These are phyloP conservation scores for Choricystis sp. DNA, from an alignment of 139 green algal species.

Conservation along the genomic window DNA sequence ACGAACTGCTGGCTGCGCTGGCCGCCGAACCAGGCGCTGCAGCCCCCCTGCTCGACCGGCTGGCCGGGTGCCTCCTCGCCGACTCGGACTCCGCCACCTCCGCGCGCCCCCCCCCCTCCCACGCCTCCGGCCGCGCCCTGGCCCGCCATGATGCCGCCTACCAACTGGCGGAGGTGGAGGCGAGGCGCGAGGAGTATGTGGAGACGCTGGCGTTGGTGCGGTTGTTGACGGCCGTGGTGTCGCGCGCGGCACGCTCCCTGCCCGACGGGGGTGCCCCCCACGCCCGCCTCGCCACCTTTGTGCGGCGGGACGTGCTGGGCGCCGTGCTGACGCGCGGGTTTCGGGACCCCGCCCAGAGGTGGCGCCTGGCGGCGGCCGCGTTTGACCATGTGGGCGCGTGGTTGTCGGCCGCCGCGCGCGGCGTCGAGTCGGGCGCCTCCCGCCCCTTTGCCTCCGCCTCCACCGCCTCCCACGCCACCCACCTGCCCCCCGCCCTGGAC, in stretches of 20 bases:
- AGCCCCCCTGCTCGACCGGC: neutral
- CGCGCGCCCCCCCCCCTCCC: too few species aligned
- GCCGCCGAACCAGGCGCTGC: neutral
- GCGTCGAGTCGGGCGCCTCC: neutral
- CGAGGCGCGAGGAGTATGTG: neutral
- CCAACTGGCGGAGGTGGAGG: neutral
- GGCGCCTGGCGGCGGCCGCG: neutral
- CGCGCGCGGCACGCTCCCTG: neutral
- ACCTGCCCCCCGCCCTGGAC: neutral
- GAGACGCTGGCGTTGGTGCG: neutral
- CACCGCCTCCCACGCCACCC: neutral
- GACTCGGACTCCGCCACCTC: neutral
- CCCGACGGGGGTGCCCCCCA: neutral
- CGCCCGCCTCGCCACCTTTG: neutral
- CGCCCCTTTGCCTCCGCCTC: too few species aligned
- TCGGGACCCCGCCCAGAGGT: neutral
- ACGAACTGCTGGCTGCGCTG: neutral
- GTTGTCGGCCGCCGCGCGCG: neutral
- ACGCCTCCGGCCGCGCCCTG: neutral
- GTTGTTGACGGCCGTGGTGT: neutral
- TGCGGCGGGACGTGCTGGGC: neutral
- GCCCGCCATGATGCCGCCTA: neutral
- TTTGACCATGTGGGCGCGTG: neutral
- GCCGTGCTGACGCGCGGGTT: neutral
- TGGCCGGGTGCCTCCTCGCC: too few species aligned